These are phyloP conservation scores for Aspergillus pseudotamarii DNA, from an alignment of 2,329 filamentous ascomycete genomes.

Conservation along the genomic window DNA sequence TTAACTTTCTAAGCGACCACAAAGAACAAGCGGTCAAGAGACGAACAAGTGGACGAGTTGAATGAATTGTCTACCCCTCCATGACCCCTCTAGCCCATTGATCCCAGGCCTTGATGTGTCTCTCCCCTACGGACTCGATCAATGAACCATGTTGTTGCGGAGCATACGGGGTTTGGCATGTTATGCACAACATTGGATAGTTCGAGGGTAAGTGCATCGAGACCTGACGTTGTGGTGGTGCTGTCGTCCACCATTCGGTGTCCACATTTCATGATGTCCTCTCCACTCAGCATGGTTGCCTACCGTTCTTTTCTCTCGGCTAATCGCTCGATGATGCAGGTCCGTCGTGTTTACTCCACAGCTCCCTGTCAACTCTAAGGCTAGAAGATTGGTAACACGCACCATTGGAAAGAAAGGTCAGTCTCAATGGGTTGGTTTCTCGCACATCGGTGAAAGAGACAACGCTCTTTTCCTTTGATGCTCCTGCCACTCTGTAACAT, in stretches of 20 bases:
- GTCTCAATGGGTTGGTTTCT: not conserved
- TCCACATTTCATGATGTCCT: not conserved
- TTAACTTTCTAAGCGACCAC: not conserved
- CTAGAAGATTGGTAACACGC: not conserved
- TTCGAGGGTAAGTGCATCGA: not conserved
- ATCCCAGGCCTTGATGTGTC: not conserved
- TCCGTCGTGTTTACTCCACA: not conserved
- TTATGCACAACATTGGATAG: not conserved
- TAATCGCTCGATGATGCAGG: not conserved
- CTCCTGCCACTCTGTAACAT: not conserved
- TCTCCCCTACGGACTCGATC: not conserved
- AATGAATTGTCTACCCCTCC: not conserved
- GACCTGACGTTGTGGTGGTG: not conserved
- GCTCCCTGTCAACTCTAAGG: not conserved
- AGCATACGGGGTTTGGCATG: not conserved
- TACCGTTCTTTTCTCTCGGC: not conserved
- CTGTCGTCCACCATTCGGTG: not conserved
- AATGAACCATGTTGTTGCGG: not conserved
- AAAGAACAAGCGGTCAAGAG: slow-evolving; percentile 9
- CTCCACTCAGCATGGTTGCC: not conserved
- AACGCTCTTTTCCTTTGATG: not conserved
- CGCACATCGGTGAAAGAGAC: not conserved
- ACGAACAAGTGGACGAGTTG: not conserved
- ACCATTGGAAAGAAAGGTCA: not conserved
- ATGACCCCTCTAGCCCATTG: not conserved